Evolutionary conservation across 495 filamentous ascomycete genomes (phyloP).

Genomic region (Penicillium antarcticum): DNA sequence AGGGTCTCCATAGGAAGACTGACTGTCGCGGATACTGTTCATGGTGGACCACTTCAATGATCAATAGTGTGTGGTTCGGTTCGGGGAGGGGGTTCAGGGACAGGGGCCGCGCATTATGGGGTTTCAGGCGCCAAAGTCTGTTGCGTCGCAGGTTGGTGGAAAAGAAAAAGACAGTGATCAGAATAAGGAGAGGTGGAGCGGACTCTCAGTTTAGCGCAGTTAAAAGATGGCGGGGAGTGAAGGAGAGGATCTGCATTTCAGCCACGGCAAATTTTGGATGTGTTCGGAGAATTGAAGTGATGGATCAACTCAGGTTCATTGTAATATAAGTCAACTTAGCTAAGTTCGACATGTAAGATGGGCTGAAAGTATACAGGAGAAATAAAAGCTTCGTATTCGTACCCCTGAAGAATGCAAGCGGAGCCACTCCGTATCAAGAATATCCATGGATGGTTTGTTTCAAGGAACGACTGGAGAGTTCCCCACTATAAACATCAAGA

Average conservation of each 20-base stretch:
- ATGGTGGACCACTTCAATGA: conserved; percentile 25
- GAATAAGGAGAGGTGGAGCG: too few relatives aligned
- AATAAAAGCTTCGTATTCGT: too few relatives aligned
- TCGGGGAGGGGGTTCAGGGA: conserved; percentile 10
- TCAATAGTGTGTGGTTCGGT: background rate
- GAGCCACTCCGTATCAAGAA: too few relatives aligned
- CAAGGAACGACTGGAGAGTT: too few relatives aligned
- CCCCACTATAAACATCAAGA: too few relatives aligned
- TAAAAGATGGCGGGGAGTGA: conserved; percentile 24
- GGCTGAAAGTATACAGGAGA: too few relatives aligned
- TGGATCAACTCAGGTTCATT: too few relatives aligned
- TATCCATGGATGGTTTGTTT: too few relatives aligned
- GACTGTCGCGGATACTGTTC: conserved; percentile 46
- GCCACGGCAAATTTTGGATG: conserved; percentile 14
- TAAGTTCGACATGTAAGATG: too few relatives aligned
- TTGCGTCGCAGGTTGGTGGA: background rate
- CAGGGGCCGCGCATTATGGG: conserved; percentile 18
- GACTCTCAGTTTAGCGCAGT: background rate
- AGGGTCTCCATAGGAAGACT: conserved; percentile 48
- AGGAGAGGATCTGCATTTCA: conserved; percentile 21
- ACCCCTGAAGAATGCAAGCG: too few relatives aligned
- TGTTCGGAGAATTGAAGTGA: background rate
- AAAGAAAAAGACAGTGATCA: conserved; percentile 6
- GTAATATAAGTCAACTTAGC: too few relatives aligned
- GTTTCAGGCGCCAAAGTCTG: background rate